Evolutionary conservation across 2,329 filamentous ascomycete genomes (phyloP).

Genomic region (Hansfordia pulvinata): DNA sequence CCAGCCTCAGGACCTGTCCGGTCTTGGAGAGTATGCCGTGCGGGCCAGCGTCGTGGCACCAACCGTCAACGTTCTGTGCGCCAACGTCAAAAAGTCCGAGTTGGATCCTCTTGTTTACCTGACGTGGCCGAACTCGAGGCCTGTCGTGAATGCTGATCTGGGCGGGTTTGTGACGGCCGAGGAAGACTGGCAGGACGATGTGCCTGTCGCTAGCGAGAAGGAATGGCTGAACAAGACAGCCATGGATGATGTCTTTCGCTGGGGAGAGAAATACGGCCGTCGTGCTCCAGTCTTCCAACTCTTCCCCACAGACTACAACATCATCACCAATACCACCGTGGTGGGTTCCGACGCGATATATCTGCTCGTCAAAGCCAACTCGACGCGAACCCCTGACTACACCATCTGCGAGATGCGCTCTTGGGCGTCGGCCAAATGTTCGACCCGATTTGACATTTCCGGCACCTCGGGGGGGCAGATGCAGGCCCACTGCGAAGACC

Average conservation of each 20-base stretch:
- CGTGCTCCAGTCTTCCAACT: conserved; percentile 37
- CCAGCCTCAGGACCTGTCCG: conserved; percentile 51
- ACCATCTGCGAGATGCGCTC: conserved; percentile 56
- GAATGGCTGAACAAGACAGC: conserved; percentile 40
- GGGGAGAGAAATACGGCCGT: conserved; percentile 38
- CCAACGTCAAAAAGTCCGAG: conserved; percentile 45
- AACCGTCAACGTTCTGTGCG: conserved; percentile 59
- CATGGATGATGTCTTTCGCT: conserved; percentile 59
- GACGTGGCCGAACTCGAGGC: conserved; percentile 42
- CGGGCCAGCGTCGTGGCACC: conserved; percentile 58
- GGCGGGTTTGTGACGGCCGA: conserved; percentile 14
- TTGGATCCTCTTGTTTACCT: conserved; percentile 52
- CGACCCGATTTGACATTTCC: conserved; percentile 44
- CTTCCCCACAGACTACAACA: conserved; percentile 52
- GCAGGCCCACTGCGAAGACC: conserved; percentile 46
- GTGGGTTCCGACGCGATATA: conserved; percentile 43
- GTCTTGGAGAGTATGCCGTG: conserved; percentile 56
- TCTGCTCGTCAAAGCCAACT: conserved; percentile 48
- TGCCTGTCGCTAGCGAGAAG: conserved; percentile 17
- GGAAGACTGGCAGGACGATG: conserved; percentile 22
- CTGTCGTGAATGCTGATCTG: no score
- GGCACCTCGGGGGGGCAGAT: conserved; percentile 45
- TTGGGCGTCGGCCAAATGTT: conserved; percentile 50
- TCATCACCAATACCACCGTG: conserved; percentile 41
- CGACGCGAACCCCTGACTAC: conserved; percentile 29